Percentiles rank a stretch among this genome's conserved stretches.
phyloP scores from a whole-genome alignment of 768 basidiomycete genomes.

The Boletus coccyginus region DNA sequence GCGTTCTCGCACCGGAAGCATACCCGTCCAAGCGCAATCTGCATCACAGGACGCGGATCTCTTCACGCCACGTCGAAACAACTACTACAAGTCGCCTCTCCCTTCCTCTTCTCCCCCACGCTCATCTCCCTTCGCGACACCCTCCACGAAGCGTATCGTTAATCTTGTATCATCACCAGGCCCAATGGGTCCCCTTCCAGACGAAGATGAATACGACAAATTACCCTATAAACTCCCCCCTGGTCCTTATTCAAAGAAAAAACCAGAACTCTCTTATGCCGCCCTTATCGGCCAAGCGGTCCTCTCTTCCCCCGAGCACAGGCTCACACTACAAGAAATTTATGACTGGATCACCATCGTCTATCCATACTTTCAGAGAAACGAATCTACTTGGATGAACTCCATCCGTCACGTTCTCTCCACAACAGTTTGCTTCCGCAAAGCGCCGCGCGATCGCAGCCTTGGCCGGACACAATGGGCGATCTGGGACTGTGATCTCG shows the following conservation, averaged over 20 bases:
- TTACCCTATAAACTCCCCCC: conserved; percentile 78
- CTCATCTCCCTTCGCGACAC: conserved; percentile 64
- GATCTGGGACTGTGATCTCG: conserved; percentile 77
- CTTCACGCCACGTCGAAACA: conserved; percentile 49
- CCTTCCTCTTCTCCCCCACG: conserved; percentile 61
- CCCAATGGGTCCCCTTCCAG: conserved; percentile 64
- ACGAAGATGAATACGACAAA: conserved; percentile 62
- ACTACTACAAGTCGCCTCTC: conserved; percentile 46
- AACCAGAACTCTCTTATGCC: conserved; percentile 90
- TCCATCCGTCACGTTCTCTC: conserved; percentile 96
- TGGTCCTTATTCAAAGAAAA: conserved; percentile 75
- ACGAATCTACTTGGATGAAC: conserved; percentile 97
- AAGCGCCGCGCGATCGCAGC: conserved; percentile 71
- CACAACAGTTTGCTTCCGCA: conserved; percentile 88
- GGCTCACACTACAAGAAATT: conserved; percentile 91
- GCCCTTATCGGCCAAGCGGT: conserved; percentile 96
- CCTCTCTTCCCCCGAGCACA: conserved; percentile 76
- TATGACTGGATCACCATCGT: conserved; percentile 95
- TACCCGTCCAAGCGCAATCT: conserved; percentile 26
- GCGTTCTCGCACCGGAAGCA: conserved; percentile 33
- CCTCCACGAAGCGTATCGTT: conserved; percentile 50
- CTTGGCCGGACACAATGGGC: conserved; percentile 87
- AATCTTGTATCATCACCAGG: conserved; percentile 86
- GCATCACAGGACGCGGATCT: conserved; percentile 38
- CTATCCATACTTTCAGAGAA: conserved; percentile 90